Evolutionary conservation across 2,329 filamentous ascomycete species (phyloP), one percentile per base, ranked within the genome.

Genomic region (Colletotrichum simmondsii): DNA sequence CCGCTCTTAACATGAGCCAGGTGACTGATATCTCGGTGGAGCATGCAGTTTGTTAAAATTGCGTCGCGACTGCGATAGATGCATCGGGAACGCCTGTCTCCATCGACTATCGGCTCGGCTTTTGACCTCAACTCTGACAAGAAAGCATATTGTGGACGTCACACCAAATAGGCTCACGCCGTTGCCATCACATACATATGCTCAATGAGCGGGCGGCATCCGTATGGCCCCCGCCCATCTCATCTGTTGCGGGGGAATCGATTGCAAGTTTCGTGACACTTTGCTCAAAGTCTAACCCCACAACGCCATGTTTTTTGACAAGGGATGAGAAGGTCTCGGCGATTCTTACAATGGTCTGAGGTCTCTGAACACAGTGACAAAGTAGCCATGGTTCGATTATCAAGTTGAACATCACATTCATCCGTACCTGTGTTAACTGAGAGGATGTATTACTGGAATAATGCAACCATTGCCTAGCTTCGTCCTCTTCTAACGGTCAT

Each of bases 1-100:
- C 70, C 70, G 71, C 71, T 73, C 56, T 65, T 49, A 35, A 58
- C 66, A 65, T 61, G 61, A 70, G 58, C 66, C 71, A 73, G 71
- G 60, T 73, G 66, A 73, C 66, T 73, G 70, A 28, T 60, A 54
- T 65, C 61, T 56, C 19, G 10, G 66, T 56, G 71, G 71, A 61
- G 52, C 35, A 42, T n/a, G 30, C 26, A 11, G 19, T 37, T 59
- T 30, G 4, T 56, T 46, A 12, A 52, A 57, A 32, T 70, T 61
- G 61, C 22, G 35, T 57, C n/a, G 49, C 56, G 35, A 57, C 49
- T 28, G 37, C 49, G 22, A 57, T 24, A 26, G 46, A 61, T 56
- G 63, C 53, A 64, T 61, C 60, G 54, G 61, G 35, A 72, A 14
- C 37, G 59, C 22, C 4, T 54, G 65, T 65, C 54, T 58, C 60